Base-by-base conservation (phyloP, 179 eudicot genomes). In the Spergularia azorica region DNA sequence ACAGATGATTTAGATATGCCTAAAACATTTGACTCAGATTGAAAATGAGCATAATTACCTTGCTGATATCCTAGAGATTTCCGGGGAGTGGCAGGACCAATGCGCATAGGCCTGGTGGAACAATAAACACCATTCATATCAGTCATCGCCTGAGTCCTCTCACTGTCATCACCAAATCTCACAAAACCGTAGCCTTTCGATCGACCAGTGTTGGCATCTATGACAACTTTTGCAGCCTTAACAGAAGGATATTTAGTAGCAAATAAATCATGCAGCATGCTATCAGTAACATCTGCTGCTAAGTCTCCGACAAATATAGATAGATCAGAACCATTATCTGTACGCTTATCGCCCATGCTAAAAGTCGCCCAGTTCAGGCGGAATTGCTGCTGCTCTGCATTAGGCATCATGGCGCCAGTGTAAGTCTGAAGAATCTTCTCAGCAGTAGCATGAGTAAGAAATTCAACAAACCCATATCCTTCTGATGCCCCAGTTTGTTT, bases 171-270 rank as follows among this genome's bases (percentile, higher is more conserved):
- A n/a, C 98, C 99, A 85, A 95, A 95, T 73, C 99, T 91, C 14
- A 95, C 99, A 84, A 95, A 95, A 38, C 98, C 98, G 76, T 95
- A 95, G 9, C 98, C 98, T 79, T 93, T 95, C 20, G 98, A 95
- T 12, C 97, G 89, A 59, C 99, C 97, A 66, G 97, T 90, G 76
- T 89, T 95, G 70, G 88, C 93, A 82, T 95, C 97, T 62, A 91
- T 90, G 72, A 95, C 97, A 81, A 95, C 99, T 82, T 95, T 95
- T 70, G 97, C 99, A 83, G 94, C 97, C 86, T 95, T 95, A 67
- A 95, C 94, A 82, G 97, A 93, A 16, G 95, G 88, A 72, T 90
- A 95, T 78, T 88, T 93, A 76, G 81, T 84, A 14, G 90, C 80
- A 88, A 95, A 95, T 36, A 92, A 89, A 74, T 93, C 97, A 63